Evolutionary conservation across 2,329 filamentous ascomycete species (phyloP), one percentile per base, ranked within the genome.

Genomic region (Saccharata proteae): DNA sequence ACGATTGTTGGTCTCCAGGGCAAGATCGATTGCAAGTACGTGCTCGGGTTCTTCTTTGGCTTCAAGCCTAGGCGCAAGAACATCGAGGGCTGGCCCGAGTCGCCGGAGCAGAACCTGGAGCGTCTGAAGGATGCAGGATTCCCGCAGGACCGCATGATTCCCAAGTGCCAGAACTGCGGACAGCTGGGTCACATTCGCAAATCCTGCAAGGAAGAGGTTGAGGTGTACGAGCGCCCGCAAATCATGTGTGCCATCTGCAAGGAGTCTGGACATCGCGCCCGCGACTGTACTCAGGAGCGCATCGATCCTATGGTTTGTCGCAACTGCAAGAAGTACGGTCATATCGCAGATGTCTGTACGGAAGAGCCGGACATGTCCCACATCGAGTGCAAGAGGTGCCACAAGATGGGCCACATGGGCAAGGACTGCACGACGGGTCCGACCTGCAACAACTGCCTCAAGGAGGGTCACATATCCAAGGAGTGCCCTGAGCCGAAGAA

Each of bases 101-200:
- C 58, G 16, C 46, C 60, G 0, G 68, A 68, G 10, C 72, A 80
- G 45, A 78, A 82, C 42, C 37, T 77, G 3, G 54, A 62, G 39
- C 74, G 79, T 19, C 66, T 84, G n/a, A 55, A 59, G 3, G 67
- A 80, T 39, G 76, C 75, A 26, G 79, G 79, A 4, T 71, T 77
- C 38, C 59, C 73, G 10, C 68, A 77, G 17, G 62, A 74, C 32
- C 63, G 67, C 25, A 68, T 69, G 26, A 50, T 77, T 19, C 61
- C 67, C 0, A 66, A 73, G 39, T 84, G 79, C 54, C 44, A 36
- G 38, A 79, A 78, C 52, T 83, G 78, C 46, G 59, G 63, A 23
- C 67, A 76, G 41, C 52, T 76, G 17, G 79, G 79, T 0, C 79
- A 84, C 39, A 62, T 57, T 16, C 43, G 58, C n/a, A 76, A 71